A percentile compares a stretch with the other conserved stretches of the same genome.
Evolutionary conservation across 1,284 basidiomycete genomes (phyloP).

Genomic region (Ustilago vetiveriae): DNA sequence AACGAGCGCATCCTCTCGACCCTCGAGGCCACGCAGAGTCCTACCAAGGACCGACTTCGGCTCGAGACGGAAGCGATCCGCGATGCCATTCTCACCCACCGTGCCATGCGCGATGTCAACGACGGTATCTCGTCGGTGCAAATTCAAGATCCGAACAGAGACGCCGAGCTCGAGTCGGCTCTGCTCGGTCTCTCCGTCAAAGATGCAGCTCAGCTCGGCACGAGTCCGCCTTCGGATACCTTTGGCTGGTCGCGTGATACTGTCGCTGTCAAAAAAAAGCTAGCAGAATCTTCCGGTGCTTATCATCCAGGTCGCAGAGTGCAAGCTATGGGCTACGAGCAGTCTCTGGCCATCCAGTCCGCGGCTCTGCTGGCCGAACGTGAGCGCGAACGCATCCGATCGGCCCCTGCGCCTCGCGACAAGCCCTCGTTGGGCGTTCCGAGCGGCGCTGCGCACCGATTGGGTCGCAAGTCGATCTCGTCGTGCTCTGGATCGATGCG

Average conservation of each 20-base stretch:
- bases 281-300: conserved; percentile 36
- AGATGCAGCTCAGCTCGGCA: conserved; percentile 12
- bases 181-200: conserved; percentile 35
- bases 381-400: conserved; percentile 32
- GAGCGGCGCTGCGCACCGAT: conserved; percentile 39
- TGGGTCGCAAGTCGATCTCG: conserved; percentile 49
- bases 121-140: conserved; percentile 31
- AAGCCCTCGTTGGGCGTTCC: conserved; percentile 33
- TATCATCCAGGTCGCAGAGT: conserved; percentile 37
- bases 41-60: conserved; percentile 28
- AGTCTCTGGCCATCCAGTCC: conserved; percentile 43
- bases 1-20: conserved; percentile 44
- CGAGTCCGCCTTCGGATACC: conserved; percentile 22
- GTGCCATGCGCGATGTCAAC: conserved; percentile 36
- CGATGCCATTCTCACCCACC: conserved; percentile 29
- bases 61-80: conserved; percentile 36
- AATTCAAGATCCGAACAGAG: conserved; percentile 26
- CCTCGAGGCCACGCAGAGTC: conserved; percentile 13
- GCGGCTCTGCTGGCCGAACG: conserved; percentile 42
- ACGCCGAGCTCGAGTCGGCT: conserved; percentile 40
- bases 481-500: conserved; percentile 43
- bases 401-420: conserved; percentile 19
- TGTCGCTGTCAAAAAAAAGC: conserved; percentile 40
- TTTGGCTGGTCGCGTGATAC: conserved; percentile 46
- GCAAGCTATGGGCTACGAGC: conserved; percentile 38